Base-by-base conservation (phyloP, 2,329 filamentous ascomycete species). In the Microascus cirrosus region DNA sequence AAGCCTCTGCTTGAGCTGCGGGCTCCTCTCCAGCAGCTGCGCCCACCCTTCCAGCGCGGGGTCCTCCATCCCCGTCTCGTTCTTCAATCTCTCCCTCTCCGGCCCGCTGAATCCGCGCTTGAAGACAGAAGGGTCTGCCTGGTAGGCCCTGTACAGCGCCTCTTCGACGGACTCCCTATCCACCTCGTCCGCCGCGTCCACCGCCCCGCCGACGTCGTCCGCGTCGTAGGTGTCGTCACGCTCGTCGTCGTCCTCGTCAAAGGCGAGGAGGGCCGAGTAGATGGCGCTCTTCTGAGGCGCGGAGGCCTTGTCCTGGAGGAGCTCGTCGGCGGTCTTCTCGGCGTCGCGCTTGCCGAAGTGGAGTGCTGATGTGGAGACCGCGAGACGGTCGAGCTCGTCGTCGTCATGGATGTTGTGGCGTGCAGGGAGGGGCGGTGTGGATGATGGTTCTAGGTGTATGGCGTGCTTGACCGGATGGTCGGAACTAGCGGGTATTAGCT, bases 151-250 rank as follows among this genome's bases (percentile, higher is more conserved):
- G 77, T 89, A 96, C 0, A 99, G 76, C 0, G 74, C 72, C 64
- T 89, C 84, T 62, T 96, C 92, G 61, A 82, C 81, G 57, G 73
- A 74, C 35, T 83, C 78, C 42, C 70, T 72, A 6, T 63, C 65
- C 59, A 81, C 77, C 56, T 83, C 81, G 39, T 80, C 77, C 6
- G 81, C 76, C 20, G 79, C 77, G 64, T 96, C 91, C 2, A 96
- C 85, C 0, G 89, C 89, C 24, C 93, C 92, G 39, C 94, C 94
- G 2, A 97, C 90, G 66, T 97, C 94, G 55, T 85, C 90, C 1
- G 86, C 84, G 65, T 99, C 94, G 68, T 99, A 99, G 0, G 93
- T 97, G 69, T 99, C 94, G 69, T 99, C 94, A 39, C 91, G 83
- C 73, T 99, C 94, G 69, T 99, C 94, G 63, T 97, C 94, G 65